Conservation (phyloP, 2,329 filamentous ascomycete genomes). For the Trichophyton schoenleinii region DNA sequence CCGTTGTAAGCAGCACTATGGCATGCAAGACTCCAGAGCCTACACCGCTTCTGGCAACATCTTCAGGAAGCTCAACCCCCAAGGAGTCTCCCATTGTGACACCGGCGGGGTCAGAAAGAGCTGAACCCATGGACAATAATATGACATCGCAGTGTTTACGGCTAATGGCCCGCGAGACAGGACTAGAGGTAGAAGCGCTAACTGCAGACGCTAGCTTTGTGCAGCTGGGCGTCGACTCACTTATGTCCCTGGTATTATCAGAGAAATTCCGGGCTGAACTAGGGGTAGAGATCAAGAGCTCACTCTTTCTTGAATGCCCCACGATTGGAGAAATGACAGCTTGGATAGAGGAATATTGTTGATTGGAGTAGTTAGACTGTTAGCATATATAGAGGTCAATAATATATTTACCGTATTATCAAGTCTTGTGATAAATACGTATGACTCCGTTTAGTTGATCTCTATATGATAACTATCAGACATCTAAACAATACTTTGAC, state of each 20-base stretch:
- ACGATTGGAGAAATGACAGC: not conserved
- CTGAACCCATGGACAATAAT: not conserved
- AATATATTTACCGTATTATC: no score
- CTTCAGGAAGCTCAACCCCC: not conserved
- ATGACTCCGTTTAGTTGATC: no score
- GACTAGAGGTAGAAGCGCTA: not conserved
- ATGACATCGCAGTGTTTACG: not conserved
- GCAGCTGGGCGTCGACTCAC: constrained; percentile 1
- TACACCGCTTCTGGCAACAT: not conserved
- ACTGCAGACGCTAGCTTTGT: not conserved
- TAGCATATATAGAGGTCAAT: no score
- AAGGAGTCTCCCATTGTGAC: not conserved
- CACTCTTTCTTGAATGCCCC: constrained; percentile 1
- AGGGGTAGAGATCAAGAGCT: not conserved
- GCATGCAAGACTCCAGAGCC: not conserved
- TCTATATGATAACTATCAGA: no score
- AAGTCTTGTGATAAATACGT: no score
- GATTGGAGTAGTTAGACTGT: not conserved
- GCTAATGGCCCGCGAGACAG: not conserved
- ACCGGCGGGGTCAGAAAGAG: not conserved
- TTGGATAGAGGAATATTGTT: not conserved
- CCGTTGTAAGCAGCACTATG: not conserved
- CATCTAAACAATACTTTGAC: no score
- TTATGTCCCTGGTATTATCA: not conserved
- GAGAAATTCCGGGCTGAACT: not conserved